phyloP scores from a whole-genome alignment of 352 stramenopile genomes.

The Peronospora farinosa region DNA sequence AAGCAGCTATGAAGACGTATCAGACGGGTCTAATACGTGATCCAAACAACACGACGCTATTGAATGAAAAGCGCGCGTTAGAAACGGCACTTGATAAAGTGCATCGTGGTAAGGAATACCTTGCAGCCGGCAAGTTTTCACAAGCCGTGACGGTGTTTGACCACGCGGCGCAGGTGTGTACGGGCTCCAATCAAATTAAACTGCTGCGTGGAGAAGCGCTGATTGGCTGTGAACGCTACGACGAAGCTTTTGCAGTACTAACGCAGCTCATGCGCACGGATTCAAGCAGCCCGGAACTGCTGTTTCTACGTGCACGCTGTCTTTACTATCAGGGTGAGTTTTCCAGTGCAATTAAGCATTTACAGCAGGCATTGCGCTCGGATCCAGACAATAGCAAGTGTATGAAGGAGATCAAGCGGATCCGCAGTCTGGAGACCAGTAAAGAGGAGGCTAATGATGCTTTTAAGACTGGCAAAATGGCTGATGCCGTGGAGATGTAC shows the following conservation, averaged over 20 bases:
- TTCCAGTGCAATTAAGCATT: constrained; percentile 89
- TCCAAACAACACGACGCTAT: constrained; percentile 69
- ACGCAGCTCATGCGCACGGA: constrained; percentile 83
- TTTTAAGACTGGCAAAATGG: constrained; percentile 81
- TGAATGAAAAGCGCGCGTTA: constrained; percentile 69
- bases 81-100: constrained; percentile 81
- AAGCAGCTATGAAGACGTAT: constrained; percentile 69
- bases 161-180: constrained; percentile 59
- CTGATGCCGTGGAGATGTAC: constrained; percentile 86
- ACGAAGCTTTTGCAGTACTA: constrained; percentile 74
- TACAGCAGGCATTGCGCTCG: constrained; percentile 84
- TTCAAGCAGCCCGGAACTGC: constrained; percentile 72
- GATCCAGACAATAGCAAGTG: constrained; percentile 88
- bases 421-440: constrained; percentile 75
- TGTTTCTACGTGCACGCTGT: constrained; percentile 83
- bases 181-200: constrained; percentile 65
- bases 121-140: constrained; percentile 53
- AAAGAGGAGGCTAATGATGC: constrained; percentile 88
- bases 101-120: constrained; percentile 59
- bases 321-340: constrained; percentile 92
- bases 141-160: constrained; percentile 73
- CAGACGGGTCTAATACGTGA: constrained; percentile 65
- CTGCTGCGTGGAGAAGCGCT: constrained; percentile 61
- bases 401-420: constrained; percentile 85
- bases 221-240: constrained; percentile 72